Conservation (phyloP, 73 alveolate genomes). For the Stentor roeselii region DNA sequence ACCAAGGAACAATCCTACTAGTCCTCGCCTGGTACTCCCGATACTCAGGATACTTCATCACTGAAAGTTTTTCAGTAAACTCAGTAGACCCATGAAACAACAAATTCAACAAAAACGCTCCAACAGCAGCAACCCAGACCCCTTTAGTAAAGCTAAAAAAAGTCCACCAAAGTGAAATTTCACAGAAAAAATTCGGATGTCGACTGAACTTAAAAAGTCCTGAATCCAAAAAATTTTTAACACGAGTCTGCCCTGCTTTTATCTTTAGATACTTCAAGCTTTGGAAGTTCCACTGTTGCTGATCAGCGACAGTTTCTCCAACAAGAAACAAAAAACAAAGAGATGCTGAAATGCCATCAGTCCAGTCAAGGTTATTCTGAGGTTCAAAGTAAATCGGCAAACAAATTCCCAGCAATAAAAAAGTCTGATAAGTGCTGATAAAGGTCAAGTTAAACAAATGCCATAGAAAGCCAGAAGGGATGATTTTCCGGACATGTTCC, state of each 20-base stretch:
- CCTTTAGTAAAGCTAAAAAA: slow-evolving; percentile 42
- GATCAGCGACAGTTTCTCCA: slow-evolving; percentile 27
- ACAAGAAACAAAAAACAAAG: background rate
- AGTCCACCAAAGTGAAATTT: slow-evolving; percentile 84
- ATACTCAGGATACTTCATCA: slow-evolving; percentile 24
- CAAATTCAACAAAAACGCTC: background rate
- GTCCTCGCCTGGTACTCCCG: slow-evolving; percentile 16
- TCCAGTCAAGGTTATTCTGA: background rate
- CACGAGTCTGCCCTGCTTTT: background rate
- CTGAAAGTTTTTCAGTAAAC: slow-evolving; percentile 14
- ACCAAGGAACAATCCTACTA: slow-evolving; percentile 23
- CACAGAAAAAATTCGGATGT: slow-evolving; percentile 97
- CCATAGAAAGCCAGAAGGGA: background rate
- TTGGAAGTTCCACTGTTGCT: slow-evolving; percentile 27
- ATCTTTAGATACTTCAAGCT: background rate
- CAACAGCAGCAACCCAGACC: background rate
- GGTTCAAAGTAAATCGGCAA: background rate
- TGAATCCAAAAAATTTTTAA: slow-evolving; percentile 29
- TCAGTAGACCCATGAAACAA: slow-evolving; percentile 16
- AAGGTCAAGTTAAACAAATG: slow-evolving; percentile 1
- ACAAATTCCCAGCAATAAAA: background rate
- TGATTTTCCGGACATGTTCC: slow-evolving; percentile 19
- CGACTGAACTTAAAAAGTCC: slow-evolving; percentile 93
- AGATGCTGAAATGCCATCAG: background rate
- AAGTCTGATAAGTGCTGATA: slow-evolving; percentile 1